These are phyloP conservation scores for Solanum clarkiae DNA, from an alignment of 257 asterid genomes.

Conservation along the genomic window DNA sequence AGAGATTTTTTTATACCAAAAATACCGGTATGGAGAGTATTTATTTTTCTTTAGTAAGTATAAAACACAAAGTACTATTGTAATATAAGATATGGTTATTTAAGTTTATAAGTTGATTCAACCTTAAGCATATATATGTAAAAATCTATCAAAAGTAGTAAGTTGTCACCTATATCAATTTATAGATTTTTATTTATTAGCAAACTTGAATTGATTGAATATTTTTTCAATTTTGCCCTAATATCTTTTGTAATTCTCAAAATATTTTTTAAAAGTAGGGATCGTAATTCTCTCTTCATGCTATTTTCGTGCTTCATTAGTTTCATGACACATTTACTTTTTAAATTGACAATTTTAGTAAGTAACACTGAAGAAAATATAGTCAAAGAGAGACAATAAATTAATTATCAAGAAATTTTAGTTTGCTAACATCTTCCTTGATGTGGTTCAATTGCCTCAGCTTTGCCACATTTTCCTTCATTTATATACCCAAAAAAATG, in stretches of 20 bases:
- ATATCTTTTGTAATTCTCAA: background rate
- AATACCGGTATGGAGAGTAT: no score
- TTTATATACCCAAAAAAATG: background rate
- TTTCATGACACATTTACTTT: background rate
- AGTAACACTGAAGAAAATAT: background rate
- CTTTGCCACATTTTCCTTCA: slow-evolving; percentile 42
- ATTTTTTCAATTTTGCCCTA: background rate
- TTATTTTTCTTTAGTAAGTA: no score
- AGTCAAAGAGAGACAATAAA: background rate
- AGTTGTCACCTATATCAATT: background rate
- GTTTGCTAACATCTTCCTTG: slow-evolving; percentile 27
- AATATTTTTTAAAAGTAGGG: background rate
- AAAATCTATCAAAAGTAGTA: background rate
- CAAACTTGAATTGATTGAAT: background rate
- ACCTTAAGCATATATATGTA: background rate
- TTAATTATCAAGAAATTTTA: slow-evolving; percentile 24
- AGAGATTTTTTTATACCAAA: no score
- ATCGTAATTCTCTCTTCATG: background rate
- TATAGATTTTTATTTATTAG: background rate
- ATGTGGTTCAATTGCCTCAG: slow-evolving; percentile 22
- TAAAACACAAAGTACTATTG: no score
- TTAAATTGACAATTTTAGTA: background rate
- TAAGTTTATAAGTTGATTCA: background rate
- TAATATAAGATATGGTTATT: background rate
- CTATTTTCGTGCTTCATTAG: background rate